Evolutionary conservation across 805 yeast species (phyloP), one percentile per base, ranked within the genome.

Genomic region (Ogataea ganodermae): DNA sequence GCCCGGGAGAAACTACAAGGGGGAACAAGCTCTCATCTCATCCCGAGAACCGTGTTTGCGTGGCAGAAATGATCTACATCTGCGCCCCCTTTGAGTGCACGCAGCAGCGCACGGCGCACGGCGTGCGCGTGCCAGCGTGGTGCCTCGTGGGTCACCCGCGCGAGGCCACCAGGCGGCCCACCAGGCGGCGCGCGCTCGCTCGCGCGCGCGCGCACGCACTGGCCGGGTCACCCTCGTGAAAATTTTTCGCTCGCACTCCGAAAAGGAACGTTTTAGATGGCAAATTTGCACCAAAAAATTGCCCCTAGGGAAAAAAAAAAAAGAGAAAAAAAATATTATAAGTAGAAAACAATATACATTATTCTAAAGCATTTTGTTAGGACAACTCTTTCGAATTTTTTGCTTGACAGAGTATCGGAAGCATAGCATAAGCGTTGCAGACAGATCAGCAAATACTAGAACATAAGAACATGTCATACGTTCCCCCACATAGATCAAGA

Each of bases 401-500:
- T 36, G 28, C 27, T 36, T 36, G 26, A 21, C 24, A 38, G 13
- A 38, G 32, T 38, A 24, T 38, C 42, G 31, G 32, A 38, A 38
- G 42, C 42, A 38, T 26, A 38, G 42, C 42, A 38, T 38, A 23
- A 38, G 42, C 42, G 27, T 38, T 38, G 42, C 42, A 38, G 32
- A 36, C 32, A 14, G 21, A 26, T 26, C 42, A 38, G 14, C 23
- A 24, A 26, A 27, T 4, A 26, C 9, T 22, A 22, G 14, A 17
- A 35, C 26, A 21, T 10, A 14, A 38, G 33, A 58, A 17, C 35
- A 64, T 64, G 67, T 62, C 68, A 39, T 75, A 75, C 67, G 78
- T 75, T 47, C 80, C 80, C 51, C 80, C 80, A 48, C 78, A 74
- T 59, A 63, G 71, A 62, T 70, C 77, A 58, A 68, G 61, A 57